Evolutionary conservation across 2,329 filamentous ascomycete species (phyloP).

Genomic region (Metarhizium robertsii): DNA sequence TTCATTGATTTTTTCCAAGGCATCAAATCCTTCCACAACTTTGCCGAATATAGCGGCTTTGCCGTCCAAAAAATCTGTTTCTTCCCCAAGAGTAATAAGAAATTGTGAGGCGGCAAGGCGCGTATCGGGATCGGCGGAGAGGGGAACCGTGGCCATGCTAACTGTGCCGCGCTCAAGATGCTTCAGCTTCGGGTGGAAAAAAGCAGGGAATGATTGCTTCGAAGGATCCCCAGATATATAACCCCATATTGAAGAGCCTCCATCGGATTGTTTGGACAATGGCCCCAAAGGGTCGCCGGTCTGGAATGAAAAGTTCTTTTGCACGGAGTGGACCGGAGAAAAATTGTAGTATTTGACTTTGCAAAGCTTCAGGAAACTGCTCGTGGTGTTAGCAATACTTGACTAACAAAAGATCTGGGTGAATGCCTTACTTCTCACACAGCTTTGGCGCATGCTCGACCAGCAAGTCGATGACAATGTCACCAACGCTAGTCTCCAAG

Average conservation of each 20-base stretch:
- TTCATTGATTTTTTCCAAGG: slow-evolving; percentile 84
- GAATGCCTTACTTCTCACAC: slow-evolving; percentile 82
- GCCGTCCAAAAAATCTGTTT: slow-evolving; percentile 82
- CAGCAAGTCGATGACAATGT: slow-evolving; percentile 89
- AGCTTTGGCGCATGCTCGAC: slow-evolving; percentile 82
- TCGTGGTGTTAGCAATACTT: slow-evolving; percentile 21
- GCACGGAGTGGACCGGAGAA: slow-evolving; percentile 80
- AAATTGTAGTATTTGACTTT: slow-evolving; percentile 99
- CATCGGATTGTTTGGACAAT: slow-evolving; percentile 75
- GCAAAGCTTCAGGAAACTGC: slow-evolving; percentile 94
- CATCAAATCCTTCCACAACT: slow-evolving; percentile 92
- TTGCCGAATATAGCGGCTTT: slow-evolving; percentile 94
- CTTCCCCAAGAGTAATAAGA: slow-evolving; percentile 80
- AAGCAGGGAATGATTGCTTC: slow-evolving; percentile 71
- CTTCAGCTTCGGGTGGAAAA: slow-evolving; percentile 79
- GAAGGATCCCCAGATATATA: slow-evolving; percentile 56
- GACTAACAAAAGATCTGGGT: neutral
- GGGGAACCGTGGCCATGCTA: slow-evolving; percentile 90
- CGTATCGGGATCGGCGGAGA: slow-evolving; percentile 66
- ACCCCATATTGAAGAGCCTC: slow-evolving; percentile 90
- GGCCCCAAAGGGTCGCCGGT: slow-evolving; percentile 91
- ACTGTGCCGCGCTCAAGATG: slow-evolving; percentile 86
- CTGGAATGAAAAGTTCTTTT: slow-evolving; percentile 94
- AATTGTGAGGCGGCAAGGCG: slow-evolving; percentile 87
- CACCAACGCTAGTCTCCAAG: slow-evolving; percentile 84